phyloP scores from a whole-genome alignment of 1,284 basidiomycete genomes.

The Sporisorium iseilematis-ciliati region DNA sequence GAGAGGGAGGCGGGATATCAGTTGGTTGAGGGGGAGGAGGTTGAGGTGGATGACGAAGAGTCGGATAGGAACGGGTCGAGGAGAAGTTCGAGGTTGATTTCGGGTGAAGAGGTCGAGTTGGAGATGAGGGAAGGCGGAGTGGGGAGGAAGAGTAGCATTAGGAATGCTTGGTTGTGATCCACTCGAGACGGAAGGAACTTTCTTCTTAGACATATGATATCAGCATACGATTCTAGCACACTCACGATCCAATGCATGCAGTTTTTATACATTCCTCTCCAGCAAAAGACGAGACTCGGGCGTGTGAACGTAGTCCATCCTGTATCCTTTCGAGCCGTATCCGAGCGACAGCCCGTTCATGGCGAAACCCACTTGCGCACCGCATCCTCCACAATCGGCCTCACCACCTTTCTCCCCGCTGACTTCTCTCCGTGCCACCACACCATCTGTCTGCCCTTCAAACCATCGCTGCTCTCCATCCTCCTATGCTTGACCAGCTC shows the following conservation, averaged over 20 bases:
- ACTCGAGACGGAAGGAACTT: no score
- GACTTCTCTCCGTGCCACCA: slow-evolving; percentile 40
- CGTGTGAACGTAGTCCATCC: background rate
- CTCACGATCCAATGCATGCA: slow-evolving; percentile 1
- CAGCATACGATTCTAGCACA: slow-evolving; percentile 7
- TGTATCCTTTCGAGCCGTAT: no score
- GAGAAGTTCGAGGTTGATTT: slow-evolving; percentile 12
- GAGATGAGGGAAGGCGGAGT: slow-evolving; percentile 16
- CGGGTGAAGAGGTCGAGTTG: slow-evolving; percentile 2
- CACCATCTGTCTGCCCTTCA: slow-evolving; percentile 42
- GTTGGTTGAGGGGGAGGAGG: slow-evolving; percentile 13
- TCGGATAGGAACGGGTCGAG: slow-evolving; percentile 29
- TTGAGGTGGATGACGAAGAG: slow-evolving; percentile 36
- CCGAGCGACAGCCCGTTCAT: background rate
- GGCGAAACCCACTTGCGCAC: slow-evolving; percentile 49
- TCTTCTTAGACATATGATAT: background rate
- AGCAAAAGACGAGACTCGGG: slow-evolving; percentile 2
- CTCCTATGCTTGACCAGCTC: slow-evolving; percentile 26
- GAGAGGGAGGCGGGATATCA: slow-evolving; percentile 29
- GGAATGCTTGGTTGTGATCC: slow-evolving; percentile 29
- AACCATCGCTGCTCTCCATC: slow-evolving; percentile 8
- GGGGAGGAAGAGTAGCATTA: slow-evolving; percentile 18
- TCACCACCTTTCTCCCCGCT: slow-evolving; percentile 58
- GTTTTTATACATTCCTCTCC: background rate
- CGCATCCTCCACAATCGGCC: slow-evolving; percentile 61